A percentile compares a stretch with the other conserved stretches of the same genome.
Conservation (phyloP, 208 protist species). For the Leptomonas pyrrhocoris region DNA sequence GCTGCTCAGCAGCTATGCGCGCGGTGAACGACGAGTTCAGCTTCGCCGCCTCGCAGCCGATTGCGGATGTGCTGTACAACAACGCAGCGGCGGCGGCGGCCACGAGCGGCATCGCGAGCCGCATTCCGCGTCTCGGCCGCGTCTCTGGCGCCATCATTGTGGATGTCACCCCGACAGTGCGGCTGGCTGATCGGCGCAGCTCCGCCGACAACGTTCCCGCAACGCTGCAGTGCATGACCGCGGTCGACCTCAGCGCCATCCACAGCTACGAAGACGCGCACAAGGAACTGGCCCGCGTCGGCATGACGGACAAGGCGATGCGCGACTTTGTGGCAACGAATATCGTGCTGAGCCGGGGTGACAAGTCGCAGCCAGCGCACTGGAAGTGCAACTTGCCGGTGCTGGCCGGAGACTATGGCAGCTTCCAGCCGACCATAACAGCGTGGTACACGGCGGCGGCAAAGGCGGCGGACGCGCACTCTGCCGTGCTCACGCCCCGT, state of each 20-base stretch:
- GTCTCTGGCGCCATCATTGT: slow-evolving; percentile 78
- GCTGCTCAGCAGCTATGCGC: slow-evolving; percentile 49
- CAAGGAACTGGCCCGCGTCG: slow-evolving; percentile 58
- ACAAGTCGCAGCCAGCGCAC: slow-evolving; percentile 30
- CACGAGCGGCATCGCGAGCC: slow-evolving; percentile 8
- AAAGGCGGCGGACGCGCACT: background rate
- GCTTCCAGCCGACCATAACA: slow-evolving; percentile 56
- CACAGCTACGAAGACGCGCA: slow-evolving; percentile 54
- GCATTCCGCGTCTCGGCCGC: slow-evolving; percentile 34
- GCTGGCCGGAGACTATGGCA: slow-evolving; percentile 46
- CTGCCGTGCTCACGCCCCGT: slow-evolving; percentile 26
- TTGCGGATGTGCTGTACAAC: slow-evolving; percentile 53
- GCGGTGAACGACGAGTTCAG: slow-evolving; percentile 61
- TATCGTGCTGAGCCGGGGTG: slow-evolving; percentile 38
- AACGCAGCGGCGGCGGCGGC: slow-evolving; percentile 9
- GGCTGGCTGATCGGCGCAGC: slow-evolving; percentile 29
- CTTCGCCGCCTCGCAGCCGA: slow-evolving; percentile 46
- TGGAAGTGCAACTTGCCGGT: slow-evolving; percentile 69
- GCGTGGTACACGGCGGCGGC: slow-evolving; percentile 41
- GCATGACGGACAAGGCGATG: slow-evolving; percentile 65
- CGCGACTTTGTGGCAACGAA: slow-evolving; percentile 84
- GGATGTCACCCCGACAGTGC: slow-evolving; percentile 67
- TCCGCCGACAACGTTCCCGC: slow-evolving; percentile 32
- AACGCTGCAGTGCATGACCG: slow-evolving; percentile 64
- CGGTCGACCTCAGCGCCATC: slow-evolving; percentile 50